Percentiles rank a stretch among this genome's conserved stretches.
Conservation (phyloP, 371 early-diverging fungal genomes). For the Mucor circinelloides region DNA sequence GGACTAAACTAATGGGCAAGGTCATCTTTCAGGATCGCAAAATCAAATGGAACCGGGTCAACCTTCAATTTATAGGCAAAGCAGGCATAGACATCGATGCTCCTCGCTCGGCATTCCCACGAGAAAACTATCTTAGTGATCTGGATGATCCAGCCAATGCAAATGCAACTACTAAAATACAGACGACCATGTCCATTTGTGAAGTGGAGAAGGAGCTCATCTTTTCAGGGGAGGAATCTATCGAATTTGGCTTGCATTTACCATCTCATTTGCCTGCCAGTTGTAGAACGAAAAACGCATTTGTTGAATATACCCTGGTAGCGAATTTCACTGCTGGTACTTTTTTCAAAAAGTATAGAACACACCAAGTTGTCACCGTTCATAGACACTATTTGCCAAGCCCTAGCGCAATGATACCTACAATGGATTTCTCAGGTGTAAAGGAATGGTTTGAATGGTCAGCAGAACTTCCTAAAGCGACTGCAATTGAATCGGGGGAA, state of each 20-base stretch:
- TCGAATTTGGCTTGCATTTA: slow-evolving; percentile 50
- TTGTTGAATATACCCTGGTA: slow-evolving; percentile 47
- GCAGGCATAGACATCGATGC: slow-evolving; percentile 41
- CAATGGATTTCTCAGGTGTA: slow-evolving; percentile 33
- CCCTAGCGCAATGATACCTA: slow-evolving; percentile 49
- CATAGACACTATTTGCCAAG: slow-evolving; percentile 47
- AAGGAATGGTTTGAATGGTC: slow-evolving; percentile 54
- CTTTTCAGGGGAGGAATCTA: slow-evolving; percentile 41
- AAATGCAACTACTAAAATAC: slow-evolving; percentile 20
- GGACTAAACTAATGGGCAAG: slow-evolving; percentile 42
- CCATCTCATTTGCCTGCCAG: slow-evolving; percentile 44
- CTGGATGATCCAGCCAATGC: slow-evolving; percentile 10
- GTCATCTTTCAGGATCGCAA: slow-evolving; percentile 45
- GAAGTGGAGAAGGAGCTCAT: slow-evolving; percentile 53
- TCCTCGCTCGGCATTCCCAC: slow-evolving; percentile 20
- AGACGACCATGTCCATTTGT: slow-evolving; percentile 37
- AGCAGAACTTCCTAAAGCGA: slow-evolving; percentile 46
- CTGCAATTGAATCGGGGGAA: slow-evolving; percentile 47
- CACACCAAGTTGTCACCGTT: slow-evolving; percentile 36
- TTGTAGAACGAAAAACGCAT: slow-evolving; percentile 36
- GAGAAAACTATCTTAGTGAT: slow-evolving; percentile 7
- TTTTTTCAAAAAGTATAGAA: slow-evolving; percentile 45
- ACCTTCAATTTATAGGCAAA: slow-evolving; percentile 42
- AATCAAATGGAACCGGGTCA: slow-evolving; percentile 52
- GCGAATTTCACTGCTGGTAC: slow-evolving; percentile 49